Percentiles rank a stretch among this genome's conserved stretches.
phyloP scores from a whole-genome alignment of 495 filamentous ascomycete genomes.

The Penicillium parvum region DNA sequence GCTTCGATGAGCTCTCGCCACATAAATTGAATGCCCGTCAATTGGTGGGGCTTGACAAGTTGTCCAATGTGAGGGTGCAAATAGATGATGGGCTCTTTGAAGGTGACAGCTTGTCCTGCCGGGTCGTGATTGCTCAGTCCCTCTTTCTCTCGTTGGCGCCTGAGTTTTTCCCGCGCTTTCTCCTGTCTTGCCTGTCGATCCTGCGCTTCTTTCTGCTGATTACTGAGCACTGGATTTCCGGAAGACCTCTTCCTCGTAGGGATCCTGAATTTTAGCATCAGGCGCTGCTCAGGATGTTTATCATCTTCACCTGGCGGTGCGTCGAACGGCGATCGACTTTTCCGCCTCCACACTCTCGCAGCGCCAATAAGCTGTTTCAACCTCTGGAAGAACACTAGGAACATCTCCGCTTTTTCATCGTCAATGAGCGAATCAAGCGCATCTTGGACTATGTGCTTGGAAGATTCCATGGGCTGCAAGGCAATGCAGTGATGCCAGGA shows the following conservation, averaged over 20 bases:
- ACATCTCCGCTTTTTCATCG: background rate
- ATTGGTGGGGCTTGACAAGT: constrained; percentile 56
- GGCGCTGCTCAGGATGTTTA: too few relatives aligned
- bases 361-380: background rate
- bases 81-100: constrained; percentile 57
- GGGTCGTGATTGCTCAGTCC: constrained; percentile 38
- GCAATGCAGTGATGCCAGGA: constrained; percentile 33
- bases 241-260: too few relatives aligned
- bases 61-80: constrained; percentile 45
- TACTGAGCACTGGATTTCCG: constrained; percentile 46
- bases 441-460: background rate
- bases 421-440: background rate
- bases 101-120: constrained; percentile 60
- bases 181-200: constrained; percentile 45
- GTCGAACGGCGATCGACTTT: too few relatives aligned
- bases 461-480: background rate
- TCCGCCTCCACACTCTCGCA: background rate
- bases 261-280: too few relatives aligned
- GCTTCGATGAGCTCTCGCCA: constrained; percentile 75
- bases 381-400: background rate
- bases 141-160: constrained; percentile 34
- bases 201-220: constrained; percentile 38
- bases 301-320: too few relatives aligned
- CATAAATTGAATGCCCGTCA: constrained; percentile 77
- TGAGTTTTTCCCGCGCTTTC: constrained; percentile 35